These are phyloP conservation scores for Exophiala calicioides DNA, from an alignment of 2,329 filamentous ascomycete species.

Conservation along the genomic window DNA sequence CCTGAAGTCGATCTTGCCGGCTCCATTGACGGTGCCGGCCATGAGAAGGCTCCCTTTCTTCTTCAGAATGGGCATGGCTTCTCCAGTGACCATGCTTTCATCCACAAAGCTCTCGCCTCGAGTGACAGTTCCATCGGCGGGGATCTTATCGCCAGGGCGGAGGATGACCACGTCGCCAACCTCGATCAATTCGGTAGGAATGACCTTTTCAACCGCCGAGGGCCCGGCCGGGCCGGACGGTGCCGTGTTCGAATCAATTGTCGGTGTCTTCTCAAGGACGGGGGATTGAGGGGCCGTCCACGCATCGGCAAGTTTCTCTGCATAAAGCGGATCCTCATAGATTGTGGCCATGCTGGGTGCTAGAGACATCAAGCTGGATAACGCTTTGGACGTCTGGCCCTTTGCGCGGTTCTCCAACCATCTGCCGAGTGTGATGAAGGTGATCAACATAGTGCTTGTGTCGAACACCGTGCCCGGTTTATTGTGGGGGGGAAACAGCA, in stretches of 20 bases:
- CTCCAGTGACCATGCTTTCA: slow-evolving; percentile 98
- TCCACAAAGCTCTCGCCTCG: slow-evolving; percentile 91
- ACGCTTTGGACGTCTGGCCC: slow-evolving; percentile 90
- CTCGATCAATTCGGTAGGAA: slow-evolving; percentile 91
- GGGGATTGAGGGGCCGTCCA: slow-evolving; percentile 58
- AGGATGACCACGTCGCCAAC: slow-evolving; percentile 92
- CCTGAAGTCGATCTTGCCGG: slow-evolving; percentile 85
- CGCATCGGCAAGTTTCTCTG: slow-evolving; percentile 80
- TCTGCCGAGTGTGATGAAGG: slow-evolving; percentile 86
- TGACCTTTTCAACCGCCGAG: slow-evolving; percentile 74
- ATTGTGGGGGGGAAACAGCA: slow-evolving; percentile 72
- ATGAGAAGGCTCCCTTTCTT: slow-evolving; percentile 76
- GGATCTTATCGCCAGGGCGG: slow-evolving; percentile 93
- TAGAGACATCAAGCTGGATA: slow-evolving; percentile 92
- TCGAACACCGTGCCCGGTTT: slow-evolving; percentile 91
- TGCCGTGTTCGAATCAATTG: slow-evolving; percentile 32
- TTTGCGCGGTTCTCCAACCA: slow-evolving; percentile 94
- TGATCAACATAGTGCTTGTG: slow-evolving; percentile 97
- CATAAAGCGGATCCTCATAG: slow-evolving; percentile 90
- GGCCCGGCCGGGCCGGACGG: slow-evolving; percentile 14
- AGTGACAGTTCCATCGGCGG: slow-evolving; percentile 84
- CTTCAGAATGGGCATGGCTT: slow-evolving; percentile 94
- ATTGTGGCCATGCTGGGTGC: slow-evolving; percentile 97
- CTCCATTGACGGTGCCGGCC: slow-evolving; percentile 92
- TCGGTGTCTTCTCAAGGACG: slow-evolving; percentile 47